Percentiles rank a stretch among this genome's conserved stretches.
phyloP scores from a whole-genome alignment of 2,329 filamentous ascomycete genomes.

The Passalora sequoiae region DNA sequence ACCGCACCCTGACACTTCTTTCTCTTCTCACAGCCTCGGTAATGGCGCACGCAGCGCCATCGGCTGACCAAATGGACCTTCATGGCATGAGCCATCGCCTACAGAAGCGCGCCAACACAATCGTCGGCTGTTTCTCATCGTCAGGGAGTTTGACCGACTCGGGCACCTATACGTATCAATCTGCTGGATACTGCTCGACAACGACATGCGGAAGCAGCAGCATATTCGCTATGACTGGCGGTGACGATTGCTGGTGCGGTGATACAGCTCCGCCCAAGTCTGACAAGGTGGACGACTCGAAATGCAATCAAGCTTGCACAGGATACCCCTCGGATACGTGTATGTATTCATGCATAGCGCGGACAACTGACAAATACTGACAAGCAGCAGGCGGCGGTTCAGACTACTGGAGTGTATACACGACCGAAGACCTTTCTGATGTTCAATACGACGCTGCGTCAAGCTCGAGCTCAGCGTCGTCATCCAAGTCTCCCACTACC shows the following conservation, averaged over 20 bases:
- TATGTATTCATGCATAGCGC: constrained; percentile 31
- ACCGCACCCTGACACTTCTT: constrained; percentile 10
- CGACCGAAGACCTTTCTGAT: constrained; percentile 45
- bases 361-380: constrained; percentile 5
- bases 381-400: constrained; percentile 53
- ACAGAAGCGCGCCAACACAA: constrained; percentile 16
- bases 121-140: constrained; percentile 51
- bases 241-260: constrained; percentile 70
- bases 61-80: background rate
- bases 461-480: constrained; percentile 15
- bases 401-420: constrained; percentile 48
- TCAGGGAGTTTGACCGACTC: constrained; percentile 44
- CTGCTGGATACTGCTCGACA: constrained; percentile 53
- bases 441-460: constrained; percentile 32
- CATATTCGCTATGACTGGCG: constrained; percentile 61
- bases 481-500: constrained; percentile 10
- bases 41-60: constrained; percentile 11
- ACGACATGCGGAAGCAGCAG: constrained; percentile 46
- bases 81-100: background rate
- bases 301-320: constrained; percentile 61
- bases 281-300: constrained; percentile 51
- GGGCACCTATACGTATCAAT: constrained; percentile 50
- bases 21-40: constrained; percentile 17
- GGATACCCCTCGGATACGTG: constrained; percentile 51
- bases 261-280: constrained; percentile 58